These are phyloP conservation scores for Neolentinus lepideus DNA, from an alignment of 1,284 basidiomycete genomes.

Conservation along the genomic window DNA sequence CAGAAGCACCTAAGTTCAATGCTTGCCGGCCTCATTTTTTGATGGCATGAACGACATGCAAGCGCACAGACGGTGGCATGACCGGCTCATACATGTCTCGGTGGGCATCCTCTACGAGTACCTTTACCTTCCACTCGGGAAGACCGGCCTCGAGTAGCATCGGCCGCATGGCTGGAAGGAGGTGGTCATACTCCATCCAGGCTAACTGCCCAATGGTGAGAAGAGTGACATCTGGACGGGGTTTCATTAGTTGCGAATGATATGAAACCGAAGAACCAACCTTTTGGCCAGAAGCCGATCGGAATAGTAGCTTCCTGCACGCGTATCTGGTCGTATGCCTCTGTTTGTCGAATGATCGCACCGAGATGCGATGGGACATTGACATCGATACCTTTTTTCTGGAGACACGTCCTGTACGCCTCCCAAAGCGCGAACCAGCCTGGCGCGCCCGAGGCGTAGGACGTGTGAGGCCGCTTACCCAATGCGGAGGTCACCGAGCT, in stretches of 20 bases:
- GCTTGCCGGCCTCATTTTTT: constrained; percentile 20
- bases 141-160: constrained; percentile 47
- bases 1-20: no score
- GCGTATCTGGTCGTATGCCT: constrained; percentile 2
- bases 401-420: constrained; percentile 45
- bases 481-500: constrained; percentile 18
- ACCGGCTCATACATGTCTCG: constrained; percentile 55
- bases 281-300: constrained; percentile 53
- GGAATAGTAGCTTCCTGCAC: constrained; percentile 46
- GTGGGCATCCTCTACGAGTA: constrained; percentile 52
- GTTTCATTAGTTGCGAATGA: constrained; percentile 5
- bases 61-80: constrained; percentile 38
- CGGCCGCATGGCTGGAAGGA: constrained; percentile 52
- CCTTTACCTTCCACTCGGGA: constrained; percentile 41
- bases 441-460: constrained; percentile 30
- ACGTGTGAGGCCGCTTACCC: constrained; percentile 24
- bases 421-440: constrained; percentile 60
- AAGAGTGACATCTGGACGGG: constrained; percentile 23
- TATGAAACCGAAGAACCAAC: constrained; percentile 20
- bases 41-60: constrained; percentile 54
- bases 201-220: constrained; percentile 59
- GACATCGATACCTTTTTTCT: constrained; percentile 42
- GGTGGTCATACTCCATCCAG: constrained; percentile 63
- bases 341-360: constrained; percentile 20
- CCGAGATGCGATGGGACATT: constrained; percentile 47